Base-by-base conservation (phyloP, 2,329 filamentous ascomycete genomes). In the Corynespora cassiicola region DNA sequence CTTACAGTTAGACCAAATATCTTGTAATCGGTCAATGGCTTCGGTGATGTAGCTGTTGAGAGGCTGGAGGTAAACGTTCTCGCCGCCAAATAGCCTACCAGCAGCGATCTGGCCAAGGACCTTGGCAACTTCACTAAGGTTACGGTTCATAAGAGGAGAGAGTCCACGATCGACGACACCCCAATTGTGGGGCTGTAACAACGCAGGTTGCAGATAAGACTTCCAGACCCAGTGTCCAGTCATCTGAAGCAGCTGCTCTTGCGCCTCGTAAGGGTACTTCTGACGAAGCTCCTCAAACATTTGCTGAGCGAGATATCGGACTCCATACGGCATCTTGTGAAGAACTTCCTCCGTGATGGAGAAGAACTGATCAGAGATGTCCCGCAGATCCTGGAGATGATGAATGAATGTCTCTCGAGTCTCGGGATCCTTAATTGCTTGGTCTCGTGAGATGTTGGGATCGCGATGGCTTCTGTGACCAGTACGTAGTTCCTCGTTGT, bases 391-490 rank as follows among this genome's bases (percentile, higher is more conserved):
- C 56, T 95, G 88, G 28, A 99, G 78, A 63, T 99, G 90, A 59
- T 94, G 87, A 41, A 99, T 95, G 66, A 99, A 99, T 17, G 91
- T 85, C 44, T 87, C 85, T 56, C 92, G 83, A 1, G 94, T 97
- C 69, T 99, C 94, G 1, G 86, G 86, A 60, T 99, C 94, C 54
- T 91, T 86, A 65, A 99, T 96, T n/a, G 94, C 94, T 54, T 95
- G 79, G 65, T 99, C 94, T 47, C 91, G 83, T 1, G 90, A 87
- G 21, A 99, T 86, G 53, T 96, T 90, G 10, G 89, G 82, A 21
- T 85, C 87, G 47, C 94, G 81, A 32, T 81, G 81, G 65, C 91
- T 96, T 14, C 89, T 84, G 50, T 84, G 83, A 4, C 94, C 94
- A 0, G 94, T 99, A 12, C 90, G 85, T 16, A 99, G 82, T 70